phyloP scores from a whole-genome alignment of 208 protist genomes.

The Leishmania martiniquensis region DNA sequence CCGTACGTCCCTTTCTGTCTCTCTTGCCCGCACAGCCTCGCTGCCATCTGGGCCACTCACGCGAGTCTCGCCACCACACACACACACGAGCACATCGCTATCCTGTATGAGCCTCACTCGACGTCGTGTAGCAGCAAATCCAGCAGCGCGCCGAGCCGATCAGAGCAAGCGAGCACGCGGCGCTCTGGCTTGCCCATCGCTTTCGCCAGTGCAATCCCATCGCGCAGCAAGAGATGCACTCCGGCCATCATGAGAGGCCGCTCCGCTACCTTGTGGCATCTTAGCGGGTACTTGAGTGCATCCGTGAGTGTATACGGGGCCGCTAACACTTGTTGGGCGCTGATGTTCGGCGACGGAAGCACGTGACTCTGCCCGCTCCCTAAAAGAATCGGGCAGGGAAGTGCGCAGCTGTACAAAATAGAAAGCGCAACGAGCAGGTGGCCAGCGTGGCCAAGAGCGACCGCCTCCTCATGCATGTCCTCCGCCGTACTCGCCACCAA shows the following conservation, averaged over 20 bases:
- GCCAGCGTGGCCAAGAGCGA: slow-evolving; percentile 56
- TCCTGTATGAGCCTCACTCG: slow-evolving; percentile 9
- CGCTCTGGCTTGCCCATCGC: slow-evolving; percentile 53
- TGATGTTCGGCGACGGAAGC: slow-evolving; percentile 26
- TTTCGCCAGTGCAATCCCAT: slow-evolving; percentile 39
- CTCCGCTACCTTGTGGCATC: slow-evolving; percentile 35
- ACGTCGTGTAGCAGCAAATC: slow-evolving; percentile 37
- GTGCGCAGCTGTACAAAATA: slow-evolving; percentile 52
- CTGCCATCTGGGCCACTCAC: background rate
- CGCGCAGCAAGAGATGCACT: slow-evolving; percentile 38
- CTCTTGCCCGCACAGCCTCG: background rate
- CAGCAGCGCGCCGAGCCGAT: slow-evolving; percentile 53
- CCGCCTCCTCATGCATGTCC: slow-evolving; percentile 51
- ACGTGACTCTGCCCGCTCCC: slow-evolving; percentile 49
- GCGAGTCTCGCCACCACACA: background rate
- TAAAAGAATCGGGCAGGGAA: slow-evolving; percentile 66
- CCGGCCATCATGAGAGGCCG: slow-evolving; percentile 59
- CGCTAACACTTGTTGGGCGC: slow-evolving; percentile 20
- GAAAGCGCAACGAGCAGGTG: slow-evolving; percentile 58
- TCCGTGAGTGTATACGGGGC: slow-evolving; percentile 28
- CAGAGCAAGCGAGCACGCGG: slow-evolving; percentile 25
- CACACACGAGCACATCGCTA: background rate
- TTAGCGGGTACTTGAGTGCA: slow-evolving; percentile 47
- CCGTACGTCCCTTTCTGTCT: background rate
- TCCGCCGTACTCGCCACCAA: slow-evolving; percentile 36